Base-by-base conservation (phyloP, 1,284 basidiomycete species). In the Mycena sp. region DNA sequence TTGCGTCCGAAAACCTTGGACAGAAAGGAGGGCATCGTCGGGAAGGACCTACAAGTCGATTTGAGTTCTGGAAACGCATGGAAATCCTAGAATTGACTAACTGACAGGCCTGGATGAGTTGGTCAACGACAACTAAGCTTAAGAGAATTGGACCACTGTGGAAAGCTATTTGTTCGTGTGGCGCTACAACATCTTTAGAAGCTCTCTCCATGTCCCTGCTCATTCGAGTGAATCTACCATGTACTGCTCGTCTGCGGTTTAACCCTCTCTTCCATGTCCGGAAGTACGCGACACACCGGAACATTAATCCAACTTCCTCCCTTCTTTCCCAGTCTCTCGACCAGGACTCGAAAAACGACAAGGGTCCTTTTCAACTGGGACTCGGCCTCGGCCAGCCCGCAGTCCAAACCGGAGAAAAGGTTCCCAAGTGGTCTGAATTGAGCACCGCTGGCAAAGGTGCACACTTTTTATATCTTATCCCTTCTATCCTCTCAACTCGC, bases 321-420 rank as follows among this genome's bases (percentile, higher is more conserved):
- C 73, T 87, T n/a, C 83, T 93, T 50, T 85, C 87, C 17, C 85
- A 87, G 63, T 83, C 89, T n/a, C 81, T 92, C 58, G 87, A 91
- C 73, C 86, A 85, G 63, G 86, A 81, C 32, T 29, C 61, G 12
- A 71, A 76, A 77, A 79, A 38, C 79, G 80, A 66, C 80, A 83
- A 58, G 90, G 94, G 94, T 0, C 94, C 94, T 28, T 95, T 96
- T 71, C 89, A 89, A 64, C 83, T 96, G 2, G 93, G 94, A 7
- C 81, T 93, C 2, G 93, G 93, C 4, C 81, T 93, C 48, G 85
- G 85, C 14, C 86, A 85, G 50, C 82, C 83, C 10, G 81, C 83
- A 7, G 76, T 81, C 63, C 82, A 80, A 69, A 85, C 77, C 59
- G 86, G 83, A 56, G 83, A 85, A 69, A 85, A 84, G 56, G 77